Evolutionary conservation across 2,329 filamentous ascomycete species (phyloP).

Genomic region (Penicillium psychrosexuale): DNA sequence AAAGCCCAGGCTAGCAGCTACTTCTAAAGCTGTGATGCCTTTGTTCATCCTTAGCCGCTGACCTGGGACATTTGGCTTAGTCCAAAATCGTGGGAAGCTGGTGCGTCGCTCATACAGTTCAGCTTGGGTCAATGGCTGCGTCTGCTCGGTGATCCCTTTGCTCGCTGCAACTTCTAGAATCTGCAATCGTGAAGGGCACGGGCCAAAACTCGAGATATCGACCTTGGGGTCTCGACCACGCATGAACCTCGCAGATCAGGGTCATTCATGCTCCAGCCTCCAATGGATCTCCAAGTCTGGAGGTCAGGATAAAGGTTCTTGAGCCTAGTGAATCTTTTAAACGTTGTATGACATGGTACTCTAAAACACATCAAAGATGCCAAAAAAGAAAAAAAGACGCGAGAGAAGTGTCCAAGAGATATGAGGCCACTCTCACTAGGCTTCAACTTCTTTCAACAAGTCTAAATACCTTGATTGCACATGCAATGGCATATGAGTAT

Average conservation of each 20-base stretch:
- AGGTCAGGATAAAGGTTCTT: too few species aligned
- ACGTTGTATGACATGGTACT: too few species aligned
- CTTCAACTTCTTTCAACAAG: too few species aligned
- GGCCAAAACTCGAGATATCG: background rate
- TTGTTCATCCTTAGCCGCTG: background rate
- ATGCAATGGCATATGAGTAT: too few species aligned
- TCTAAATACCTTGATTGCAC: too few species aligned
- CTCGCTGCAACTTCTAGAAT: background rate
- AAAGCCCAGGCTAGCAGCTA: background rate
- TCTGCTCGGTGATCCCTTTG: background rate
- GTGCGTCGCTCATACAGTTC: background rate
- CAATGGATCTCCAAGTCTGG: too few species aligned
- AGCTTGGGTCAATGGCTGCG: background rate
- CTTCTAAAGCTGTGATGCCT: constrained; percentile 12
- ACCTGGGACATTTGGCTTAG: background rate
- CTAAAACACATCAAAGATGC: too few species aligned
- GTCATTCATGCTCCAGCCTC: too few species aligned
- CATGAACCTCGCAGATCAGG: background rate
- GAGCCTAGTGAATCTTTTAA: too few species aligned
- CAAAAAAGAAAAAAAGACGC: too few species aligned
- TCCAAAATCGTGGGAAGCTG: background rate
- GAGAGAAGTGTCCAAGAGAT: too few species aligned
- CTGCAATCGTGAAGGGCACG: background rate
- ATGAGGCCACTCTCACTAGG: too few species aligned
- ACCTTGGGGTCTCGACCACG: background rate